Conservation (phyloP, 257 asterid species). For the Nicotiana tomentosiformis region DNA sequence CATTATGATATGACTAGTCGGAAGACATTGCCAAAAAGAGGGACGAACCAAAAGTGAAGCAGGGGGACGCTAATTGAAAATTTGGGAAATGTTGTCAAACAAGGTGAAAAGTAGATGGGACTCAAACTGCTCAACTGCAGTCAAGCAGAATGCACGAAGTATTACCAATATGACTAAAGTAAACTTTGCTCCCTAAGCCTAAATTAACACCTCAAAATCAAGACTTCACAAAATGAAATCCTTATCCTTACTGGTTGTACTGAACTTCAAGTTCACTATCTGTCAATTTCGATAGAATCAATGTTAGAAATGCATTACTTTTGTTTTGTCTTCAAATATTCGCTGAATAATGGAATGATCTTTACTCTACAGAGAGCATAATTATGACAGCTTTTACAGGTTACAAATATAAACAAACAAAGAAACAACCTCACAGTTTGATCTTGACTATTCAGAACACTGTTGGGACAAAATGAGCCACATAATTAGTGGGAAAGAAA, state of each 20-base stretch:
- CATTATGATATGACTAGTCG: constrained; percentile 16
- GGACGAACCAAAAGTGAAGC: constrained; percentile 28
- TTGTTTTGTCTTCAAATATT: neutral
- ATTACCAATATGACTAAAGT: neutral
- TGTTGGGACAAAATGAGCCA: neutral
- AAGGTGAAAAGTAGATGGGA: constrained; percentile 20
- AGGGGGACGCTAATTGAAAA: constrained; percentile 9
- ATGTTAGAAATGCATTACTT: neutral
- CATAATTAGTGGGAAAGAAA: neutral
- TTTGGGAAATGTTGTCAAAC: constrained; percentile 8
- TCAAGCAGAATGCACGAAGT: neutral
- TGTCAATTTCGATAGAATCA: neutral
- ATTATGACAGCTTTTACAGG: neutral
- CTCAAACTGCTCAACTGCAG: constrained; percentile 14
- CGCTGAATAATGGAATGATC: neutral
- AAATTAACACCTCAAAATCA: neutral
- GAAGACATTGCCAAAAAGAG: constrained; percentile 18
- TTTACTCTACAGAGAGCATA: neutral
- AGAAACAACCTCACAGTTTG: neutral
- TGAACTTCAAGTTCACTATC: neutral
- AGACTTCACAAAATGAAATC: neutral
- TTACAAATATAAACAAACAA: neutral
- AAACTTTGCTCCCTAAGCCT: neutral
- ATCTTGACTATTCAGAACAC: neutral
- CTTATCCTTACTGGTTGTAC: neutral